Evolutionary conservation across 768 basidiomycete genomes (phyloP), one percentile per base, ranked within the genome.

Genomic region (Collybiopsis luxurians): DNA sequence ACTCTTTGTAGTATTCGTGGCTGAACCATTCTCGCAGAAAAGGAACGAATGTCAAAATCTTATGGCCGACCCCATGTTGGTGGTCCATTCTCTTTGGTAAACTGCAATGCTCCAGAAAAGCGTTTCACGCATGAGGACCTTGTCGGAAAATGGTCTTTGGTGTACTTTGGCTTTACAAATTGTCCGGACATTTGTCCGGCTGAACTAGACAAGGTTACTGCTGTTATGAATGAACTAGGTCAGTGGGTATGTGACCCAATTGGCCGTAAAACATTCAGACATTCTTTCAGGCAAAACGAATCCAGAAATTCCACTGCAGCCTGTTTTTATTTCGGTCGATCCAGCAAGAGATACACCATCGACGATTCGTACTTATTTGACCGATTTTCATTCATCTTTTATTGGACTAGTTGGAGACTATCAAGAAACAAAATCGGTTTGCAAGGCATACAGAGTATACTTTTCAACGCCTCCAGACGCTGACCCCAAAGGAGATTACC

Each of bases 181-280:
- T 99, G 97, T 72, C 96, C 97, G 5, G 97, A 99, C 71, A 98
- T 99, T 53, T 99, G 97, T 67, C 97, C 97, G 1, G 92, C 95
- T 54, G 96, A 98, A 73, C 79, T 99, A 27, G 97, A 99, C 76
- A 98, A 98, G 77, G 85, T 98, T 75, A 85, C 89, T 12, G 78
- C 73, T 0, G 86, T 95, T 17, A 77, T 98, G 42, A 79, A 88
- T 30, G 71, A 77, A 47, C 75, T 92, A 53, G 87, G 94, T 92
- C 61, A 59, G 89, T 69, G 26, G 42, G 21, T 27, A 15, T 36
- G 4, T 42, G 23, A 4, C 30, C n/a, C 19, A 2, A 5, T 5
- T 19, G 11, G 27, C 17, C 48, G 15, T 1, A 40, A 24, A 24
- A 3, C 28, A 21, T 34, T 7, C 24, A 34, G 23, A 4, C 3